A percentile compares a stretch with the other conserved stretches of the same genome.
phyloP scores from a whole-genome alignment of 2,329 filamentous ascomycete species.

The Pyricularia sp. region DNA sequence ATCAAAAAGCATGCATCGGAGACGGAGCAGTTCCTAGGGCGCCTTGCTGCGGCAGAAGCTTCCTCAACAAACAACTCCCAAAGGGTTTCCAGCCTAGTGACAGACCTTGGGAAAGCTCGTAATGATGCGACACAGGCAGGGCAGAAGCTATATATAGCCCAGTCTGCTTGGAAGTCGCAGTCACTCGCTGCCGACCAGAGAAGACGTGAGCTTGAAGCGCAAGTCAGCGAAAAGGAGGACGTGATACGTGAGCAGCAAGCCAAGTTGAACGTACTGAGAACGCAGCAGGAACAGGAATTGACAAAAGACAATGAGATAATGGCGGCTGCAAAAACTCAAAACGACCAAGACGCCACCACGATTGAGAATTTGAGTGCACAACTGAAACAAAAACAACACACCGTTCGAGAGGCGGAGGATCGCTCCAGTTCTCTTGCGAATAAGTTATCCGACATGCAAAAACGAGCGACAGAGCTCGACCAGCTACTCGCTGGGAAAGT shows the following conservation, averaged over 20 bases:
- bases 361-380: conserved; percentile 7
- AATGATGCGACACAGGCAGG: not conserved
- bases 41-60: not conserved
- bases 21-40: not conserved
- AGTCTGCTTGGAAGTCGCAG: not conserved
- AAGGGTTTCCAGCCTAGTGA: not conserved
- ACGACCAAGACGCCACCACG: not conserved
- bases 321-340: not conserved
- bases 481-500: not conserved
- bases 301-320: not conserved
- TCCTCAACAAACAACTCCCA: not conserved
- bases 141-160: not conserved
- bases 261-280: not conserved
- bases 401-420: conserved; percentile 1
- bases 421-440: not conserved
- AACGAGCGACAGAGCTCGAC: conserved; percentile 1
- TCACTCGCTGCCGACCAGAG: not conserved
- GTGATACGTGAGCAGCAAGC: not conserved
- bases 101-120: not conserved
- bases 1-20: not conserved
- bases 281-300: not conserved
- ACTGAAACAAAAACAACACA: not conserved
- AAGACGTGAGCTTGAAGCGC: not conserved
- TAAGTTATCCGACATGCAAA: not conserved
- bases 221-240: not conserved